Conservation (phyloP, 169 alveolate genomes). For the Besnoitia besnoiti region DNA sequence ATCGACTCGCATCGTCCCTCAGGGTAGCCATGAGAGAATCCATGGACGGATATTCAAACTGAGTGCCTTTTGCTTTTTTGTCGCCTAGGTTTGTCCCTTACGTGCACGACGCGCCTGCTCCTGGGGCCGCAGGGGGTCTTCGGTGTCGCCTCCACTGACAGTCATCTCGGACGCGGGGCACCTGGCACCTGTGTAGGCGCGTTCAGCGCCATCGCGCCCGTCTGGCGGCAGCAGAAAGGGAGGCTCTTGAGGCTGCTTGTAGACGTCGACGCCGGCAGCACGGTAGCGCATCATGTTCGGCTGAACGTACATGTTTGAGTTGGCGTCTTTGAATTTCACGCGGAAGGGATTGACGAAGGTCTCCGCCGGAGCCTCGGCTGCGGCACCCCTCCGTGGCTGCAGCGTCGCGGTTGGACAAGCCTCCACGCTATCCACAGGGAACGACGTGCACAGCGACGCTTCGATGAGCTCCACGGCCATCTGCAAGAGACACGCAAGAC, state of each 20-base stretch:
- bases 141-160: background rate
- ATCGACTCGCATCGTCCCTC: too few species aligned
- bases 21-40: too few species aligned
- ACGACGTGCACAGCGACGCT: slow-evolving; percentile 49
- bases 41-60: too few species aligned
- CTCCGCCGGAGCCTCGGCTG: background rate
- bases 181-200: background rate
- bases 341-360: slow-evolving; percentile 42
- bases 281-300: slow-evolving; percentile 43
- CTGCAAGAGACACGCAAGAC: background rate
- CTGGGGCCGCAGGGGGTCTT: background rate
- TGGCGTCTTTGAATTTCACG: slow-evolving; percentile 10
- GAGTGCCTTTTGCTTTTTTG: too few species aligned
- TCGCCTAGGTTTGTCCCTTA: too few species aligned
- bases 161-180: background rate
- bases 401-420: background rate
- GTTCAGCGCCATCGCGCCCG: background rate
- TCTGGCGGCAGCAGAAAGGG: background rate
- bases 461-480: slow-evolving; percentile 53
- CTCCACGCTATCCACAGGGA: slow-evolving; percentile 25
- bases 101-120: background rate
- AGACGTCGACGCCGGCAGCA: background rate
- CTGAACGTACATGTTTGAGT: slow-evolving; percentile 38
- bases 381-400: slow-evolving; percentile 8
- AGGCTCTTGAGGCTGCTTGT: background rate